Evolutionary conservation across 208 protist species (phyloP).

Genomic region (Acanthamoeba divionensis): DNA sequence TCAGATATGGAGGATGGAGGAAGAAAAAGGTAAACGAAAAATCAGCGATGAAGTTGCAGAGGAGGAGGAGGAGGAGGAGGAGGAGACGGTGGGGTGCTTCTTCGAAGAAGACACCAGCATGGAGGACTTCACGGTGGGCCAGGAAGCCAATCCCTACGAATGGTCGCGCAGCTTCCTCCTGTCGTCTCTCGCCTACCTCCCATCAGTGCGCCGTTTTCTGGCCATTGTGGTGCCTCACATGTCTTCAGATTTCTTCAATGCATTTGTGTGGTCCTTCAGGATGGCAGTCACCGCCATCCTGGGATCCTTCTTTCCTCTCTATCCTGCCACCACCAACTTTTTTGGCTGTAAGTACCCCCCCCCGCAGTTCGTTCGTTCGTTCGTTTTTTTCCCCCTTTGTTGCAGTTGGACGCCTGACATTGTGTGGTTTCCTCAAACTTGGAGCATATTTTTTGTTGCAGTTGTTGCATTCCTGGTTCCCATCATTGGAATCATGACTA

Average conservation of each 20-base stretch:
- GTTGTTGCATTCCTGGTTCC: conserved; percentile 3
- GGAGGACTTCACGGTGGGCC: conserved; percentile 22
- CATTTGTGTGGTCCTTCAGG: background rate
- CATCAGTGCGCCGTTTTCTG: background rate
- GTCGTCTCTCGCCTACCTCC: background rate
- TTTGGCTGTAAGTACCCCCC: conserved; percentile 9
- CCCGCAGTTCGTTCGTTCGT: background rate
- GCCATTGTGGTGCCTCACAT: background rate
- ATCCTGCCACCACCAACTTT: background rate
- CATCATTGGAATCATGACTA: background rate
- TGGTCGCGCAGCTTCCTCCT: background rate
- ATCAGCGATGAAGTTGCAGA: too few species aligned
- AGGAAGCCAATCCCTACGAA: background rate
- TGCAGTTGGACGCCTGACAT: background rate
- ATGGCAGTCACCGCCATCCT: background rate
- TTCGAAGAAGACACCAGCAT: background rate
- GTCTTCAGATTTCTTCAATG: background rate
- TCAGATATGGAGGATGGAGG: too few species aligned
- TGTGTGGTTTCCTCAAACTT: background rate
- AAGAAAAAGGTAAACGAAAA: too few species aligned
- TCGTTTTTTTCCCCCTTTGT: background rate
- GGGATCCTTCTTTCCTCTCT: conserved; percentile 21
- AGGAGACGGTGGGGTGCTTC: background rate
- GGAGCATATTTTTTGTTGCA: background rate
- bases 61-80: background rate